phyloP scores from a whole-genome alignment of 1,284 basidiomycete genomes.

The Vanrija pseudolonga region DNA sequence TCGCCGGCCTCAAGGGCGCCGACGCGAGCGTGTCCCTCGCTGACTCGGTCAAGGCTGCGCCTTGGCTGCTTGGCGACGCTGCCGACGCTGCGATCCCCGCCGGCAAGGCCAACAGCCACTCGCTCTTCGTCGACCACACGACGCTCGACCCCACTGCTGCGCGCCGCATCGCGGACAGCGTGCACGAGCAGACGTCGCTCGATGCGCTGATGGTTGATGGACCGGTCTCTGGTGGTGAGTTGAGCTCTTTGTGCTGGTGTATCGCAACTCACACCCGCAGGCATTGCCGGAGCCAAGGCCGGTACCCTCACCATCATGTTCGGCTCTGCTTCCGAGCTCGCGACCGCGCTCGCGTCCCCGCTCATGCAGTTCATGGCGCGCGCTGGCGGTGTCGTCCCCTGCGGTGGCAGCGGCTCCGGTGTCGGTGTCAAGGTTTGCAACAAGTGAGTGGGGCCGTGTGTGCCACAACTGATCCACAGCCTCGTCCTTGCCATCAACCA shows the following conservation, averaged over 20 bases:
- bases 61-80: slow-evolving; percentile 9
- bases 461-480: slow-evolving; percentile 14
- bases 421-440: slow-evolving; percentile 46
- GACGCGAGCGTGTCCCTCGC: slow-evolving; percentile 50
- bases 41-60: slow-evolving; percentile 44
- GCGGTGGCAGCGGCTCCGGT: slow-evolving; percentile 40
- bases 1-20: slow-evolving; percentile 50
- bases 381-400: slow-evolving; percentile 34
- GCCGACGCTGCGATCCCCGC: background rate
- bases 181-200: slow-evolving; percentile 27
- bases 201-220: slow-evolving; percentile 42
- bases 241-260: background rate
- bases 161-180: slow-evolving; percentile 27
- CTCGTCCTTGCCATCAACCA: slow-evolving; percentile 46
- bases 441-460: slow-evolving; percentile 31
- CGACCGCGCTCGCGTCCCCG: slow-evolving; percentile 32
- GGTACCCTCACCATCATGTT: slow-evolving; percentile 45
- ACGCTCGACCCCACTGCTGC: slow-evolving; percentile 45
- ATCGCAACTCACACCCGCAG: slow-evolving; percentile 11
- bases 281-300: slow-evolving; percentile 34
- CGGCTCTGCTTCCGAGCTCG: slow-evolving; percentile 28
- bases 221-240: slow-evolving; percentile 43
- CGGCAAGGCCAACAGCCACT: slow-evolving; percentile 21
- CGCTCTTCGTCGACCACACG: slow-evolving; percentile 45
- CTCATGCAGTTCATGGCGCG: slow-evolving; percentile 41